Evolutionary conservation across 2,329 filamentous ascomycete species (phyloP).

Genomic region (Beauveria pseudobassiana): DNA sequence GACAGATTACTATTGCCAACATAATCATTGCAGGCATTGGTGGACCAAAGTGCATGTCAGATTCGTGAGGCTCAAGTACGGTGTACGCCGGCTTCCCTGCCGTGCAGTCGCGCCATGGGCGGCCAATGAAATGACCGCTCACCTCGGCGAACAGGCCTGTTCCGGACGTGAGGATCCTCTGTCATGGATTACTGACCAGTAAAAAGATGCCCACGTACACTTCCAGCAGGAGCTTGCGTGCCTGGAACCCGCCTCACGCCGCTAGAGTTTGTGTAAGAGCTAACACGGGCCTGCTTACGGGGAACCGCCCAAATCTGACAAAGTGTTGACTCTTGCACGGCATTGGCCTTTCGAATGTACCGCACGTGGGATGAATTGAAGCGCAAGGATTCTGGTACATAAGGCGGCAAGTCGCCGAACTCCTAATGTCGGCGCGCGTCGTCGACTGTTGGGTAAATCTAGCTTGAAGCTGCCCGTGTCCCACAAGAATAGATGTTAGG

Average conservation of each 20-base stretch:
- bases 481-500: slow-evolving; percentile 5
- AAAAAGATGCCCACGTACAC: too few relatives aligned
- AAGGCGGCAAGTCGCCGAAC: slow-evolving; percentile 6
- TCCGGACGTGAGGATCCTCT: neutral
- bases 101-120: neutral
- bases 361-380: neutral
- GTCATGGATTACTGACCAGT: neutral
- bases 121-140: neutral
- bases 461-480: neutral
- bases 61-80: slow-evolving; percentile 2
- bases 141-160: neutral
- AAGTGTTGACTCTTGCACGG: neutral
- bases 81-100: slow-evolving; percentile 6
- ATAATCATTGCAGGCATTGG: neutral
- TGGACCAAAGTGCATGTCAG: slow-evolving; percentile 3
- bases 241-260: slow-evolving; percentile 4
- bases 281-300: slow-evolving; percentile 5
- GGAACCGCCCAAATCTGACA: slow-evolving; percentile 6
- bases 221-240: neutral
- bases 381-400: neutral
- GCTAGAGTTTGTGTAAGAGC: slow-evolving; percentile 4
- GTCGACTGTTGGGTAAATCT: neutral
- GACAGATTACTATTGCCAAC: slow-evolving; percentile 1
- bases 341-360: neutral
- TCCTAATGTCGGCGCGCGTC: neutral